These are phyloP conservation scores for Meredithiella fracta DNA, from an alignment of 2,329 filamentous ascomycete species.

Conservation along the genomic window DNA sequence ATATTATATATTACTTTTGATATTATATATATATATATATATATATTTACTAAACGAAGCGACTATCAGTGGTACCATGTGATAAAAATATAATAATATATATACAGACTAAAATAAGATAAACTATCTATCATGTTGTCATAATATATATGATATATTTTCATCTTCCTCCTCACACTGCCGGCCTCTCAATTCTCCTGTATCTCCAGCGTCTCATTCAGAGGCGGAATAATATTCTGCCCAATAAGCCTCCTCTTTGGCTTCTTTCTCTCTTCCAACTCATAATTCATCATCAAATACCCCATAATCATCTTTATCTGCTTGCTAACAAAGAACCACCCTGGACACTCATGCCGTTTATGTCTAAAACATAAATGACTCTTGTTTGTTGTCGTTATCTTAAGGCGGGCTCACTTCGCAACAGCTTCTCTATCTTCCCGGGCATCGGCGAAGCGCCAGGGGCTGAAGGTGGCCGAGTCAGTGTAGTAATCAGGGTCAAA, in stretches of 20 bases:
- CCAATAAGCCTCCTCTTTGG: neutral
- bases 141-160: neutral
- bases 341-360: constrained; percentile 38
- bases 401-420: constrained; percentile 22
- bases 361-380: constrained; percentile 39
- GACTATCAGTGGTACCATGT: too few species aligned
- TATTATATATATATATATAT: neutral
- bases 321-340: constrained; percentile 39
- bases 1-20: neutral
- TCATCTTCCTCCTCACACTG: neutral
- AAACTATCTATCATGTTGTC: neutral
- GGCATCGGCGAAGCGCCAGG: constrained; percentile 32
- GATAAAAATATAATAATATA: too few species aligned
- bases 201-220: neutral
- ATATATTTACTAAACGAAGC: too few species aligned
- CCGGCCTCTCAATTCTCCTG: neutral
- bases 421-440: neutral
- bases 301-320: constrained; percentile 35
- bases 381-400: constrained; percentile 37
- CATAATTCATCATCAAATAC: constrained; percentile 4
- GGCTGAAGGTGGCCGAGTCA: constrained; percentile 28
- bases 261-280: neutral
- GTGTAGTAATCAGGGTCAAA: constrained; percentile 30
- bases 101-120: too few species aligned
- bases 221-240: neutral